Evolutionary conservation across 345 rosid genomes (phyloP).

Genomic region (Brassica nigra): DNA sequence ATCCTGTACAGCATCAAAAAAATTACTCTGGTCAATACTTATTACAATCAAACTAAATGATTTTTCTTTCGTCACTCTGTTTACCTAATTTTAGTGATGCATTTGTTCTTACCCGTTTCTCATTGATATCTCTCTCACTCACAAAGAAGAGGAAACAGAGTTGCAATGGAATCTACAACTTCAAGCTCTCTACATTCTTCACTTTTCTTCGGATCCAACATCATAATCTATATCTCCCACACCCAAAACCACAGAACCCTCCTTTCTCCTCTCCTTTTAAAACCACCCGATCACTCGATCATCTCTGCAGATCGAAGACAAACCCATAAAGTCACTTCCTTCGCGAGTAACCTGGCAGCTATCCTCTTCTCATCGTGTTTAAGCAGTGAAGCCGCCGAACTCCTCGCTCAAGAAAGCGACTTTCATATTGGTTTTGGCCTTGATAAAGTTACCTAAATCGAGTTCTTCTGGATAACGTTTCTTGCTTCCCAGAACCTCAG

Average conservation of each 20-base stretch:
- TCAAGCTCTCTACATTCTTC: conserved; percentile 13
- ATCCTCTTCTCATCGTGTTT: neutral
- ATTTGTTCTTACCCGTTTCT: neutral
- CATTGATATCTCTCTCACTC: neutral
- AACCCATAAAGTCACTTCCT: neutral
- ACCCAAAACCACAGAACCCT: conserved; percentile 19
- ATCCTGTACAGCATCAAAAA: no score
- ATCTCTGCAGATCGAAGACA: conserved; percentile 8
- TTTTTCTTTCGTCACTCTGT: no score
- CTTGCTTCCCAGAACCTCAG: no score
- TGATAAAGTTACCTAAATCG: conserved; percentile 80
- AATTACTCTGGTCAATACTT: no score
- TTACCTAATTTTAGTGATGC: no score
- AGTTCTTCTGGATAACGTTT: conserved; percentile 57
- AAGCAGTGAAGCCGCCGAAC: conserved; percentile 43
- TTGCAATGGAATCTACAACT: conserved; percentile 7
- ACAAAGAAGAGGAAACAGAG: conserved; percentile 20
- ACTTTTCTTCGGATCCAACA: conserved; percentile 14
- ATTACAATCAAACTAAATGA: no score
- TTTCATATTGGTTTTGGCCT: conserved; percentile 74
- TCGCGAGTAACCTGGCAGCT: neutral
- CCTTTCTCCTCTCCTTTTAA: conserved; percentile 28
- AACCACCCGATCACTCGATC: conserved; percentile 36
- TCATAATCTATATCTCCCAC: conserved; percentile 30
- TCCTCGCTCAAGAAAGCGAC: conserved; percentile 81